phyloP scores from a whole-genome alignment of 148 eudicot species.

The Fagopyrum homotropicum region DNA sequence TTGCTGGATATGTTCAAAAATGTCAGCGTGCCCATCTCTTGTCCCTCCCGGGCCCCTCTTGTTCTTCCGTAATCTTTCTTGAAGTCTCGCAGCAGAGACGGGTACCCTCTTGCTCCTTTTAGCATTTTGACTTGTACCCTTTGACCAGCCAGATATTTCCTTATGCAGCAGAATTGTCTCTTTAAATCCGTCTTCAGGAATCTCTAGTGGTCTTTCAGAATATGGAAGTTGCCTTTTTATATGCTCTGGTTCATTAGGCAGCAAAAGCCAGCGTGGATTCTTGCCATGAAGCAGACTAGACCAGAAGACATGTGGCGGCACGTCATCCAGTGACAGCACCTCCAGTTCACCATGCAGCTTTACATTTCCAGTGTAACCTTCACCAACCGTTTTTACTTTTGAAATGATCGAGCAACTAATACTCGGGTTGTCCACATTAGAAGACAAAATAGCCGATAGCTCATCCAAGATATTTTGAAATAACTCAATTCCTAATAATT shows the following conservation, averaged over 20 bases:
- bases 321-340: conserved; percentile 19
- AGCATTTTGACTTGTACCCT: not conserved
- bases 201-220: not conserved
- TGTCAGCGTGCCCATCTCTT: not conserved
- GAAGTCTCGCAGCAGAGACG: not conserved
- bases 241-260: conserved; percentile 17
- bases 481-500: conserved; percentile 26
- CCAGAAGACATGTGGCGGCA: conserved; percentile 26
- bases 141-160: not conserved
- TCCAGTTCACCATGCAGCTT: conserved; percentile 23
- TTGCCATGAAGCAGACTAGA: conserved; percentile 21
- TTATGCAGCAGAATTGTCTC: not conserved
- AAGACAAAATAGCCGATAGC: conserved; percentile 33
- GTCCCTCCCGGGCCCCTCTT: not conserved
- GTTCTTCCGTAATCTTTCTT: not conserved
- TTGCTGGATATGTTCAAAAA: not conserved
- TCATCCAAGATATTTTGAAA: conserved; percentile 36
- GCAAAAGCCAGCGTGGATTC: conserved; percentile 27
- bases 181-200: not conserved
- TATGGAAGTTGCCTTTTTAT: conserved; percentile 17
- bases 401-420: conserved; percentile 18
- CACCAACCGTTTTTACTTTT: conserved; percentile 16
- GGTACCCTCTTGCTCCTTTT: conserved; percentile 5
- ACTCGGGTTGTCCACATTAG: conserved; percentile 11
- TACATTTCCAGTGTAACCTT: conserved; percentile 12